Base-by-base conservation (phyloP, 495 filamentous ascomycete genomes). In the Lasiosphaeria miniovina region DNA sequence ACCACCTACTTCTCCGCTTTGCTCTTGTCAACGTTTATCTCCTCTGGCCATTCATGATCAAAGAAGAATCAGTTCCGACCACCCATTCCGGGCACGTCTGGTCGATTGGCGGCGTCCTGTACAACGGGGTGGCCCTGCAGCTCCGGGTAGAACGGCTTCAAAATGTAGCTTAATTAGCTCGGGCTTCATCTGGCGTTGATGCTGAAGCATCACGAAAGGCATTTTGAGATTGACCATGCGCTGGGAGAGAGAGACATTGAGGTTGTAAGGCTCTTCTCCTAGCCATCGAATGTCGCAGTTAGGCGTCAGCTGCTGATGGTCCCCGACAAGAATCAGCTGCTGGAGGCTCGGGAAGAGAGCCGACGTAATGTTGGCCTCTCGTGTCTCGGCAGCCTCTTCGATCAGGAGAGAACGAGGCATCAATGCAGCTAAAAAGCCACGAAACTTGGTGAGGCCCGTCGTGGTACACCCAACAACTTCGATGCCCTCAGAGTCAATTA, bases 371-470 rank as follows among this genome's bases (percentile, higher is more conserved):
- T 84, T 78, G 32, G 77, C 75, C 59, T 86, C 84, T 32, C 77
- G 72, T 6, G 83, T 79, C 62, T 86, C 80, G 6, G 79, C 82
- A 3, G 83, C 83, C 60, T 86, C 83, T 66, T 86, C 82, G 45
- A 84, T 80, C 7, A 86, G 74, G 33, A 84, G 69, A 12, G 79
- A 75, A 12, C 71, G 82, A 0, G 94, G 92, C 35, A 83, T 76
- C 15, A 96, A 60, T 33, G 84, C 85, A 11, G 88, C 82, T 31
- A 98, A 72, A 0, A 96, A 75, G 3, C 76, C 84, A 15, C 93
- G 84, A 61, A 94, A 93, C 65, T 97, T 97, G 67, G 86, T 90
- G n/a, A 97, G 69, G 4, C 94, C 94, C 0, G 93, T 82, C 0
- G 77, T 82, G 0, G 80, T 83, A 53, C 79, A 80, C n/a, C 80